phyloP scores from a whole-genome alignment of 73 alveolate genomes.

The Tetrahymena borealis region DNA sequence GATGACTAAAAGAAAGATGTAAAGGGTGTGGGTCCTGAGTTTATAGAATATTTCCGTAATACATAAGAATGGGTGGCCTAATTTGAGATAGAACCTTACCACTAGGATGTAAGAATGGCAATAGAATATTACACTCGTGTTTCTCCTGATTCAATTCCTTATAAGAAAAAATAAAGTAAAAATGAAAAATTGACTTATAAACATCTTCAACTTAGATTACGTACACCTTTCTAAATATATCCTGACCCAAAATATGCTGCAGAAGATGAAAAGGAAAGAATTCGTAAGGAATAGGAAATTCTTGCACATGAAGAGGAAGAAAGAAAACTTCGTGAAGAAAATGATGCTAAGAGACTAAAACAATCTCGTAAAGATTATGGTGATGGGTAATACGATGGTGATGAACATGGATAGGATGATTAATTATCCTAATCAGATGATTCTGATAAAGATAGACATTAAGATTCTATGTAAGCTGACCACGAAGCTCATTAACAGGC shows the following conservation, averaged over 20 bases:
- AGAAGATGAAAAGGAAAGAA: constrained; percentile 84
- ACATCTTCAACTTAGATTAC: constrained; percentile 72
- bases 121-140: constrained; percentile 86
- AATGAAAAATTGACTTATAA: constrained; percentile 77
- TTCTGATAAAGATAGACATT: constrained; percentile 39
- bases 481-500: constrained; percentile 8
- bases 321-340: constrained; percentile 67
- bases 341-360: constrained; percentile 63
- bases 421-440: constrained; percentile 1
- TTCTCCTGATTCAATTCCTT: constrained; percentile 86
- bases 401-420: constrained; percentile 15
- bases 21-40: constrained; percentile 70
- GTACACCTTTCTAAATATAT: constrained; percentile 78
- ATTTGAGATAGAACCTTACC: constrained; percentile 49
- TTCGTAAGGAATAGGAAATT: constrained; percentile 62
- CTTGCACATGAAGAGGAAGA: constrained; percentile 60
- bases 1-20: constrained; percentile 69
- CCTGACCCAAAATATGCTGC: constrained; percentile 89
- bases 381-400: constrained; percentile 26
- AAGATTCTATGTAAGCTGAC: constrained; percentile 3
- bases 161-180: constrained; percentile 64
- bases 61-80: constrained; percentile 55
- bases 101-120: constrained; percentile 71
- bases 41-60: constrained; percentile 46
- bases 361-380: constrained; percentile 37